Base-by-base conservation (phyloP, 768 basidiomycete species). In the Agaricus sinodeliciosus region DNA sequence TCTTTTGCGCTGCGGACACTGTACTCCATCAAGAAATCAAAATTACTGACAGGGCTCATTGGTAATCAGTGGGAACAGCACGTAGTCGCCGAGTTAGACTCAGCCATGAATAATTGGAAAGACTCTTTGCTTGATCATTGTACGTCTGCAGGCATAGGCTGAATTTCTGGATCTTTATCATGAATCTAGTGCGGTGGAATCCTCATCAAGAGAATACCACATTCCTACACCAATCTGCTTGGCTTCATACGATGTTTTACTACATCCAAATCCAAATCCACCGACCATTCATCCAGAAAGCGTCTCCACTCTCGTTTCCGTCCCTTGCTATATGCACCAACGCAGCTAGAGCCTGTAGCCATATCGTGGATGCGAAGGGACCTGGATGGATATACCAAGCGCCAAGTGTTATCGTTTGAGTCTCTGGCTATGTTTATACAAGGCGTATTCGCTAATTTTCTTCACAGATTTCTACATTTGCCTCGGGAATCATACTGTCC, bases 301-400 rank as follows among this genome's bases (percentile, higher is more conserved):
- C 69, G 1, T 69, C 73, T 4, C 47, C 60, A 3, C 59, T 77
- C 15, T 70, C 75, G 1, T 74, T 78, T 50, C 77, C 82, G 8
- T 85, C 82, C 0, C 73, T 84, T 11, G 79, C 84, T 0, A 85
- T 84, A 51, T 88, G 83, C 62, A 76, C 84, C 25, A 74, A 88
- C 51, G 81, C 91, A 1, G 87, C 90, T 0, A 73, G 90, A 9
- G 82, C 84, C 0, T 85, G 80, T 55, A 78, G 76, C 22, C 87
- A 86, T 54, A 72, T 93, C 27, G 65, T 86, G 48, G 86, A 88
- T 55, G 69, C 75, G 4, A 72, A 76, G 39, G 66, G 73, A 44
- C 67, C 62, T 40, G 67, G 75, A n/a, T 65, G 63, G 6, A 37
- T 59, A 1, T 57, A 58, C 22, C 59, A 67, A 11, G 56, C 63